Evolutionary conservation across 805 yeast genomes (phyloP), one percentile per base, ranked within the genome.

Genomic region (Candida glaebosa): DNA sequence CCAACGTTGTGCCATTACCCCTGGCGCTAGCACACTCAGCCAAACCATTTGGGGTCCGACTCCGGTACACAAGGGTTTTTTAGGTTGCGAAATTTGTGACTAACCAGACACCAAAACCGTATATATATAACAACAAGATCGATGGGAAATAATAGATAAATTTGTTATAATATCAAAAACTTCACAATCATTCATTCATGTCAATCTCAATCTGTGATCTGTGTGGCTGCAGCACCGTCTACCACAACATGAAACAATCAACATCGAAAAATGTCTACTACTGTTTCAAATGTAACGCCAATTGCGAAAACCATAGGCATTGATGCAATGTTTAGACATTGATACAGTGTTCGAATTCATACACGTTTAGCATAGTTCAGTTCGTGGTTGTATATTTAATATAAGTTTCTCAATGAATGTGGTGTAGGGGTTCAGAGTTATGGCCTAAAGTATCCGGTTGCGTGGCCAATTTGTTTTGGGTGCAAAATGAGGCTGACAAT

Each of bases 131-230:
- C 26, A 22, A 22, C 26, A 22, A 22, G n/a, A n/a, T n/a, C n/a
- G n/a, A n/a, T n/a, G n/a, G n/a, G n/a, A n/a, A n/a, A n/a, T n/a
- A n/a, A n/a, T n/a, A n/a, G n/a, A n/a, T n/a, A n/a, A n/a, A n/a
- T n/a, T n/a, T n/a, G n/a, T n/a, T n/a, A n/a, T n/a, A n/a, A n/a
- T n/a, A n/a, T n/a, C n/a, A n/a, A n/a, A n/a, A n/a, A n/a, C n/a
- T n/a, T n/a, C n/a, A n/a, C n/a, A n/a, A n/a, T n/a, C n/a, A n/a
- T 24, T 24, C 28, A 24, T 24, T 24, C 14, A 28, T 28, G 31
- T 28, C 31, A 28, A 28, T 28, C 5, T 28, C 31, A 5, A 28
- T 28, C 16, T 28, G 31, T 28, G 31, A 28, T 28, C 31, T 28
- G 31, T 28, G 31, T 14, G 31, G 31, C 7, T 28, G 31, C 14